Base-by-base conservation (phyloP, 345 rosid species). In the Lagerstroemia speciosa region DNA sequence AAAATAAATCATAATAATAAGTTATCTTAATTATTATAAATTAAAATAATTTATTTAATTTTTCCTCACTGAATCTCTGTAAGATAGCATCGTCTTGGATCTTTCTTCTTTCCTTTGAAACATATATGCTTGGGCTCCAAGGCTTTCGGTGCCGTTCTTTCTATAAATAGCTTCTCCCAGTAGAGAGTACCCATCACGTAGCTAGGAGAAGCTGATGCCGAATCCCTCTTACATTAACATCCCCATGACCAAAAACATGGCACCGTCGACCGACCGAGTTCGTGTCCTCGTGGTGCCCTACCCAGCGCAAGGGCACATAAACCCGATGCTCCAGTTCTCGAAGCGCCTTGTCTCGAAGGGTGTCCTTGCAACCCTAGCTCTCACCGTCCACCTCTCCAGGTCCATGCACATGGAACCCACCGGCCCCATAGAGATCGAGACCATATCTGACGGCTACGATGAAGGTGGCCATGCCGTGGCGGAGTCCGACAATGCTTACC, bases 361-460 rank as follows among this genome's bases (percentile, higher is more conserved):
- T 10, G 43, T 83, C 64, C 71, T 62, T 33, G 75, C 46, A 31
- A 76, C 84, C 1, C 26, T 80, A 11, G 81, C 67, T 58, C 64
- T 46, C 15, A 75, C 81, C 26, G 53, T 36, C 15, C 66, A 58
- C 67, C 66, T 69, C 19, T 62, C 43, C 74, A 48, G 60, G 29
- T 30, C 70, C 68, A 64, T 75, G 30, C 72, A 71, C 9, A 30
- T 27, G 27, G 27, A 69, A 22, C 62, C 78, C 8, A 62, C 38
- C 33, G 7, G 12, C 66, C 31, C 67, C 16, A 52, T 73, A 4
- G 45, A 58, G 12, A 30, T 78, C 26, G 80, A 81, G n/a, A 69
- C 78, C 26, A 77, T 81, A 32, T 83, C 87, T 1, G 87, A 83
- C 15, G 84, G 87, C 48, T 77, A 60, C 22, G 84, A 83, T 24